These are phyloP conservation scores for Kodamaea restingae DNA, from an alignment of 805 yeast genomes.

Conservation along the genomic window DNA sequence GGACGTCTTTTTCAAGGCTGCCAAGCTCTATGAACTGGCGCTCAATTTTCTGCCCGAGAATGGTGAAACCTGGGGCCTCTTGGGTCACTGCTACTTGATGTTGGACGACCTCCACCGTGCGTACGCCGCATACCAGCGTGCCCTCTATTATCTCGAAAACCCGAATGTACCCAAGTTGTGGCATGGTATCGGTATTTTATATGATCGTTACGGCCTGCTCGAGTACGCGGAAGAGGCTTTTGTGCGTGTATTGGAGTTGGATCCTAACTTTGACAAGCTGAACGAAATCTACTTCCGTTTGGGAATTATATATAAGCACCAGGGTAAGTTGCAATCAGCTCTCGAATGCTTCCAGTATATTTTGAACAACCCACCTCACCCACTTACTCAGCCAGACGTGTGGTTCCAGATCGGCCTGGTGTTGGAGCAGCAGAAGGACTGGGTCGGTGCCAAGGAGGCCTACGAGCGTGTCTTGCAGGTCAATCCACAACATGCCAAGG, in stretches of 20 bases:
- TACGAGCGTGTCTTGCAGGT: conserved; percentile 87
- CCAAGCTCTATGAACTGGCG: conserved; percentile 88
- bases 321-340: conserved; percentile 79
- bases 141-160: conserved; percentile 82
- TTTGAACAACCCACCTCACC: conserved; percentile 86
- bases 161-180: conserved; percentile 95
- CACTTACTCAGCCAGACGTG: conserved; percentile 92
- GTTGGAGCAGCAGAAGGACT: conserved; percentile 88
- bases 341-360: conserved; percentile 94
- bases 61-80: conserved; percentile 95
- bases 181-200: conserved; percentile 97
- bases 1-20: conserved; percentile 90
- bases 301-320: conserved; percentile 96
- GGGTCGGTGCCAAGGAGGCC: conserved; percentile 89
- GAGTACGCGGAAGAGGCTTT: conserved; percentile 99
- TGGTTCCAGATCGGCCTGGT: conserved; percentile 99
- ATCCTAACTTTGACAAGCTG: conserved; percentile 93
- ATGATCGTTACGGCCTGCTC: conserved; percentile 91
- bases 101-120: conserved; percentile 94
- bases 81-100: conserved; percentile 96
- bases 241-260: conserved; percentile 91
- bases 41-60: conserved; percentile 76
- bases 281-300: conserved; percentile 93
- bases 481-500: conserved; percentile 93
- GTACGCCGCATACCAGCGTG: conserved; percentile 94